Evolutionary conservation across 371 early-diverging fungal species (phyloP), one percentile per base, ranked within the genome.

Genomic region (Apophysomyces sp.): DNA sequence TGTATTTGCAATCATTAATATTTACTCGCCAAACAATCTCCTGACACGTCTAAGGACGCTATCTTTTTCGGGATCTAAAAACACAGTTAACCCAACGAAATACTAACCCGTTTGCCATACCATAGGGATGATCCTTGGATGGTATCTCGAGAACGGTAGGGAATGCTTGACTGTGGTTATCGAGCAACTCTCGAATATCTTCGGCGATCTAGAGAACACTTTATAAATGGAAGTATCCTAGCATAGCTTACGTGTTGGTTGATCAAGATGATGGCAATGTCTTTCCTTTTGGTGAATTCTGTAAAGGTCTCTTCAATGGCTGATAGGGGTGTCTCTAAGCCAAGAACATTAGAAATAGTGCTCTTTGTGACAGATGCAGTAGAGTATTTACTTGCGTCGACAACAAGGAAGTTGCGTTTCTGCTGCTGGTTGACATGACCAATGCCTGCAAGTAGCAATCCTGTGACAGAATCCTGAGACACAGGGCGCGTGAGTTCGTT

Each of bases 101-200:
- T 2, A 13, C n/a, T 9, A 28, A 55, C 60, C 74, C 65, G 36
- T 40, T 30, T 13, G 52, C 2, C 53, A 66, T 80, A 83, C 86
- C 87, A 74, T 98, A 99, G 32, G 98, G 99, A 72, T 97, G 95
- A 73, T 99, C 98, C 83, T 99, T 99, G 56, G 97, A 97, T 61
- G 99, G 99, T 66, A 99, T 97, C 75, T 99, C 99, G 58, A 99
- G 87, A 13, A 99, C 85, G 9, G 98, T 93, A 9, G 99, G 99
- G 77, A 97, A 98, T 9, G 97, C 96, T 58, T 89, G 87, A 56
- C 86, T 83, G 74, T 98, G 90, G 55, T 88, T 93, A 67, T 98
- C 99, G 56, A 98, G 80, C 65, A 93, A 70, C 16, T 88, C 85
- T 37, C 99, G 86, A 61, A 98, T 97, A 63, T 90, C 87, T 61